phyloP scores from a whole-genome alignment of 768 basidiomycete genomes.

The Megacollybia marginata region DNA sequence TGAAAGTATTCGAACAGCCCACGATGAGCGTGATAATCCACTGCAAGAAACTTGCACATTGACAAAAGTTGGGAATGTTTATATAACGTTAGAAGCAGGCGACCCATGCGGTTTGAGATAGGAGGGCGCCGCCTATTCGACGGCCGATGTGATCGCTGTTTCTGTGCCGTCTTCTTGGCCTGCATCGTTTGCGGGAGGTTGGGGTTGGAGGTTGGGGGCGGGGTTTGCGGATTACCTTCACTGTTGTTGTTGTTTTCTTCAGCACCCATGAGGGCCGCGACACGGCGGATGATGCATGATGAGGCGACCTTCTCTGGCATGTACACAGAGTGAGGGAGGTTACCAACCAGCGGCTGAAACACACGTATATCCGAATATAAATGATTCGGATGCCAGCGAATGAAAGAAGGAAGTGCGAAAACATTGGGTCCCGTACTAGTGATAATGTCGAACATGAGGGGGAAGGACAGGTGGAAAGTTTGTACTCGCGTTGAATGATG shows the following conservation, averaged over 20 bases:
- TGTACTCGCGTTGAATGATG: slow-evolving; percentile 40
- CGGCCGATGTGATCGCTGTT: slow-evolving; percentile 58
- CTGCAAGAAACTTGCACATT: slow-evolving; percentile 15
- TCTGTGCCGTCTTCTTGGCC: slow-evolving; percentile 40
- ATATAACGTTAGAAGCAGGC: too few species aligned
- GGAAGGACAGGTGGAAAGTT: slow-evolving; percentile 29
- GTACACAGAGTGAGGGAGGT: slow-evolving; percentile 6
- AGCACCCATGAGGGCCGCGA: slow-evolving; percentile 6
- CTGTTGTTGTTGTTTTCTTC: slow-evolving; percentile 11
- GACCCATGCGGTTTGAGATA: slow-evolving; percentile 65
- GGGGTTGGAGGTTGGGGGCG: slow-evolving; percentile 5
- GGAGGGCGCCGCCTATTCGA: slow-evolving; percentile 54
- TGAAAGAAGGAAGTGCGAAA: slow-evolving; percentile 48
- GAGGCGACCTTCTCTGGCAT: slow-evolving; percentile 24
- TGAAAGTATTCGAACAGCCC: neutral
- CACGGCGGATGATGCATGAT: slow-evolving; percentile 30
- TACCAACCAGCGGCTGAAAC: slow-evolving; percentile 37
- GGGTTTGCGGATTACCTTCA: slow-evolving; percentile 3
- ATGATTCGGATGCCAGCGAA: slow-evolving; percentile 31
- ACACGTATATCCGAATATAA: slow-evolving; percentile 35
- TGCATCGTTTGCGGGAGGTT: slow-evolving; percentile 9
- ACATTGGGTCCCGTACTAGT: slow-evolving; percentile 26
- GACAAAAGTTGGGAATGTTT: slow-evolving; percentile 24
- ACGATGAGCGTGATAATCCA: slow-evolving; percentile 20
- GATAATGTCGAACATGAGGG: slow-evolving; percentile 38